These are phyloP conservation scores for Cyamopsis tetragonoloba DNA, from an alignment of 306 rosid species.

Conservation along the genomic window DNA sequence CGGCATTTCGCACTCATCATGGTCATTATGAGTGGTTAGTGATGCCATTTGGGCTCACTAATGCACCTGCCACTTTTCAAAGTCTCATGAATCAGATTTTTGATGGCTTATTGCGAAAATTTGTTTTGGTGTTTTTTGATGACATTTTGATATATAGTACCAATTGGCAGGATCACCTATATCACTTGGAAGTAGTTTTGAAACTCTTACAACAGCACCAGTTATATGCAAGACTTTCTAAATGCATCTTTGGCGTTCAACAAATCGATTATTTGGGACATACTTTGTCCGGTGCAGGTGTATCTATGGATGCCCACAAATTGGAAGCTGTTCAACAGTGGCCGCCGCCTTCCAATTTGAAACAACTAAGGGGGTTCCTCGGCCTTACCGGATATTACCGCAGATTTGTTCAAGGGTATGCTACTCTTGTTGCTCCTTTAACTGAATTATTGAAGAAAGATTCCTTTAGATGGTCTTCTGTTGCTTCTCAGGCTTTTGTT, in stretches of 20 bases:
- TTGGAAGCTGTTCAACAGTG: background rate
- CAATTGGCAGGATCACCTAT: background rate
- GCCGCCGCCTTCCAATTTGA: background rate
- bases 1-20: background rate
- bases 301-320: background rate
- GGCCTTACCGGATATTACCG: background rate
- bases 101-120: background rate
- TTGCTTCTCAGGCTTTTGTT: too few relatives aligned
- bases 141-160: background rate
- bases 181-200: background rate
- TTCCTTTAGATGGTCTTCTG: too few relatives aligned
- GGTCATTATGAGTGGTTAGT: background rate
- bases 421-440: too few relatives aligned
- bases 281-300: background rate
- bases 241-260: background rate
- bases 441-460: too few relatives aligned
- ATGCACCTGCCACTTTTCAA: background rate
- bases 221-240: background rate
- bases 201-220: background rate
- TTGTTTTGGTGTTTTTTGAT: background rate
- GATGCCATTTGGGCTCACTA: too few relatives aligned
- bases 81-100: background rate
- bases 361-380: background rate
- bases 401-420: background rate
- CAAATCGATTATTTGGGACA: background rate